Conservation (phyloP, 495 filamentous ascomycete genomes). For the Halenospora varia region DNA sequence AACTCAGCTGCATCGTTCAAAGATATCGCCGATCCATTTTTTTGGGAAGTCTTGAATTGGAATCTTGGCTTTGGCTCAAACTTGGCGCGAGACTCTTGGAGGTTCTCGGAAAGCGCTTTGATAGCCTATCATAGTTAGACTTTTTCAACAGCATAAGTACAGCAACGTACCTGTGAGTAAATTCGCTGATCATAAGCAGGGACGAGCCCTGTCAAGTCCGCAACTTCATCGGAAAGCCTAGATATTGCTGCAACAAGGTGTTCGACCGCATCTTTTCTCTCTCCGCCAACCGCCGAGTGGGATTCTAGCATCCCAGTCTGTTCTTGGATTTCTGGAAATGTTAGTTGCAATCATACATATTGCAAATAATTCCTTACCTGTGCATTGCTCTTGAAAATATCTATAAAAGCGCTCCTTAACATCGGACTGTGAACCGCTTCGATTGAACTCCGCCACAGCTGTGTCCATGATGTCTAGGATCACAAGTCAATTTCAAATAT, state of each 20-base stretch:
- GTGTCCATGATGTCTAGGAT: conserved; percentile 6
- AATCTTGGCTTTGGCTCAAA: conserved; percentile 67
- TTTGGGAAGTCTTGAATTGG: conserved; percentile 62
- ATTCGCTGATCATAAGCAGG: conserved; percentile 75
- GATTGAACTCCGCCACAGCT: conserved; percentile 3
- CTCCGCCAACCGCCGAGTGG: conserved; percentile 47
- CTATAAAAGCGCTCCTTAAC: conserved; percentile 75
- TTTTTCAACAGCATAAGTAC: not conserved
- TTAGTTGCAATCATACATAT: conserved; percentile 10
- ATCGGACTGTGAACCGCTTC: conserved; percentile 21
- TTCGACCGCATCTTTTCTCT: conserved; percentile 62
- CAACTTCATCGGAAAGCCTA: conserved; percentile 62
- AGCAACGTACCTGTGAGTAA: conserved; percentile 56
- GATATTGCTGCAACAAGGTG: conserved; percentile 63
- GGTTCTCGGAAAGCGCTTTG: conserved; percentile 61
- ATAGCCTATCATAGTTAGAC: conserved; percentile 47
- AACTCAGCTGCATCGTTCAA: conserved; percentile 51
- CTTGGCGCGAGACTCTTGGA: conserved; percentile 52
- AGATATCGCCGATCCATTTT: conserved; percentile 53
- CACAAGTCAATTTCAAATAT: not conserved
- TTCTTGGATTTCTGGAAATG: conserved; percentile 52
- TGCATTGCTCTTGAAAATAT: conserved; percentile 70
- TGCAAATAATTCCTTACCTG: conserved; percentile 42
- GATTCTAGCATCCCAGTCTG: conserved; percentile 53
- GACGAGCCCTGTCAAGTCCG: conserved; percentile 62